phyloP scores from a whole-genome alignment of 176 grass and related monocot genomes.

The Oryza brachyantha region DNA sequence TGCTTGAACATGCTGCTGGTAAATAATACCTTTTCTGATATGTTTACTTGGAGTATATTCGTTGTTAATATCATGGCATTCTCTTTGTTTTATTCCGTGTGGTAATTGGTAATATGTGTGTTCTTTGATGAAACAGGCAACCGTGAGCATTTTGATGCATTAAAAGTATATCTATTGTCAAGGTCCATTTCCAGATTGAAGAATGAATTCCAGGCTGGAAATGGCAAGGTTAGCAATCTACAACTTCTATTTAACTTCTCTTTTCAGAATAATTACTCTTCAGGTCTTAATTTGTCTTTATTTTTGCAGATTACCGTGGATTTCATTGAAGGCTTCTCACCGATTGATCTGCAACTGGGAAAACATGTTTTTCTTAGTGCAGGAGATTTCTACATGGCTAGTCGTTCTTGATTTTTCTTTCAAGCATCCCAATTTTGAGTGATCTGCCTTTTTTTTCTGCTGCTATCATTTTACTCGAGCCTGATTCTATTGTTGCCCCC shows the following conservation, averaged over 20 bases:
- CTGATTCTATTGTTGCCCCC: neutral
- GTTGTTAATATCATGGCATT: neutral
- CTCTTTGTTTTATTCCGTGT: neutral
- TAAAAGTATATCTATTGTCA: slow-evolving; percentile 66
- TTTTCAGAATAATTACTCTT: neutral
- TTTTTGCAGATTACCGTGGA: slow-evolving; percentile 62
- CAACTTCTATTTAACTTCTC: neutral
- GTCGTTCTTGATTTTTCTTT: slow-evolving; percentile 32
- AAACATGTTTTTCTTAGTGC: slow-evolving; percentile 75
- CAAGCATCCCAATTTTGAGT: slow-evolving; percentile 27
- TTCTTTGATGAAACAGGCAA: slow-evolving; percentile 54
- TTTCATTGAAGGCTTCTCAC: slow-evolving; percentile 59
- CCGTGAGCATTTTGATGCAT: slow-evolving; percentile 51
- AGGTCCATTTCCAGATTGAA: slow-evolving; percentile 73
- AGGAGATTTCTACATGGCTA: slow-evolving; percentile 63
- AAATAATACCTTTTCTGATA: slow-evolving; percentile 19
- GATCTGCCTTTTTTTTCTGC: neutral
- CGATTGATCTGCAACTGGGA: slow-evolving; percentile 54
- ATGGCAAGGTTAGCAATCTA: slow-evolving; percentile 62
- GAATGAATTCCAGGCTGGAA: slow-evolving; percentile 63
- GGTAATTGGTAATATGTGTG: slow-evolving; percentile 16
- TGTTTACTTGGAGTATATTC: neutral
- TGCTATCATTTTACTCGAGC: neutral
- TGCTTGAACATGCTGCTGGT: slow-evolving; percentile 60
- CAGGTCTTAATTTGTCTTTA: neutral